Base-by-base conservation (phyloP, 2,329 filamentous ascomycete genomes). In the Dactylellina leptospora region DNA sequence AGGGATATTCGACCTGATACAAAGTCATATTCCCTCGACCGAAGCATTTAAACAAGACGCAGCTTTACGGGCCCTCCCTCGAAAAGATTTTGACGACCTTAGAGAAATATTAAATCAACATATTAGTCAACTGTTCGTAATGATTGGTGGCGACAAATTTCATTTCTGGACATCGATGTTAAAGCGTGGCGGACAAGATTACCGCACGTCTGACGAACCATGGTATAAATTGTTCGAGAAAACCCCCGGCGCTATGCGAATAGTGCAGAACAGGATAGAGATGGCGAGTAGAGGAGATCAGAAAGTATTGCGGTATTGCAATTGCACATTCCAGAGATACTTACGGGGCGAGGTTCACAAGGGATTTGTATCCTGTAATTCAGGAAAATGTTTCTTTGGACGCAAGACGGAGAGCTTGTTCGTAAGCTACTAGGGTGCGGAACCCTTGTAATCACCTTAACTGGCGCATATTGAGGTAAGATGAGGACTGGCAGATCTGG, bases 141-240 rank as follows among this genome's bases (percentile, higher is more conserved):
- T 64, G 6, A 64, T 64, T 48, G 60, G 60, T 22, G 60, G 60
- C 9, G 50, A 56, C 13, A 56, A 54, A 16, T 64, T 64, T 30
- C 60, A 64, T 42, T 64, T 64, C 8, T 64, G 60, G 60, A 64
- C 60, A 16, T 20, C 60, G 4, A 55, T 64, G 60, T 28, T 64
- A 10, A 56, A 64, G 30, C 25, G 60, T 22, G 42, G 50, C 6
- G 60, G 60, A 5, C 40, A 38, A 9, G 40, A 64, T 33, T 48
- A 64, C 5, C 44, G 50, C 8, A 18, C 40, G 11, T 64, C 60
- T 10, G 60, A 64, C 30, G 60, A 64, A 11, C 33, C 60, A 2
- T 64, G 60, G 60, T 56, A 64, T 16, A 64, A 16, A 18, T 36
- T 64, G 38, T 64, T 64, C 38, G 60, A 64, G 3, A 64, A 16